Evolutionary conservation across 2,329 filamentous ascomycete species (phyloP).

Genomic region (Rutstroemia sp.): DNA sequence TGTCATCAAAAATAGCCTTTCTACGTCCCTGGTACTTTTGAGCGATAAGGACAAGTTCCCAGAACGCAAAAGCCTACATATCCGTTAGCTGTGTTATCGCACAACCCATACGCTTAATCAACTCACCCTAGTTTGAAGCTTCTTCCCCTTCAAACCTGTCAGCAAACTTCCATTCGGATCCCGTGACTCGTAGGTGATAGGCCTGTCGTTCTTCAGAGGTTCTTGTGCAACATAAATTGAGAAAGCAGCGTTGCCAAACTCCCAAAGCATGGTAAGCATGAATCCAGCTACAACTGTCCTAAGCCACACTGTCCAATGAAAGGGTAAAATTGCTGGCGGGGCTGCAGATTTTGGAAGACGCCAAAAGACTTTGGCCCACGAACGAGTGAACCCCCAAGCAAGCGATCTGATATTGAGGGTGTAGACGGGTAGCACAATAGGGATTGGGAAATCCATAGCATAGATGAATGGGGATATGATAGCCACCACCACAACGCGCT

Average conservation of each 20-base stretch:
- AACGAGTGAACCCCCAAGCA: conserved; percentile 63
- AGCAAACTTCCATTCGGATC: conserved; percentile 88
- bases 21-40: conserved; percentile 63
- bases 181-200: conserved; percentile 76
- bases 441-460: conserved; percentile 38
- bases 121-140: conserved; percentile 63
- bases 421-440: conserved; percentile 40
- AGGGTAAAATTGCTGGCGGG: conserved; percentile 50
- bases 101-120: not conserved
- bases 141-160: conserved; percentile 77
- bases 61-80: conserved; percentile 72
- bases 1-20: conserved; percentile 77
- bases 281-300: conserved; percentile 55
- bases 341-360: conserved; percentile 67
- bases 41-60: conserved; percentile 80
- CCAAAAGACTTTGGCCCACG: conserved; percentile 65
- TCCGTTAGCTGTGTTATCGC: conserved; percentile 13
- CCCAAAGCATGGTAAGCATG: conserved; percentile 67
- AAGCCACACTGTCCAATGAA: conserved; percentile 46
- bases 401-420: conserved; percentile 51
- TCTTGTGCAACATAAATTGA: conserved; percentile 72
- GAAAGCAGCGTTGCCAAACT: conserved; percentile 69
- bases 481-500: conserved; percentile 33
- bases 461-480: conserved; percentile 32
- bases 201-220: conserved; percentile 76